Conservation (phyloP, 116 monocot species). For the Phalaenopsis hybrid region DNA sequence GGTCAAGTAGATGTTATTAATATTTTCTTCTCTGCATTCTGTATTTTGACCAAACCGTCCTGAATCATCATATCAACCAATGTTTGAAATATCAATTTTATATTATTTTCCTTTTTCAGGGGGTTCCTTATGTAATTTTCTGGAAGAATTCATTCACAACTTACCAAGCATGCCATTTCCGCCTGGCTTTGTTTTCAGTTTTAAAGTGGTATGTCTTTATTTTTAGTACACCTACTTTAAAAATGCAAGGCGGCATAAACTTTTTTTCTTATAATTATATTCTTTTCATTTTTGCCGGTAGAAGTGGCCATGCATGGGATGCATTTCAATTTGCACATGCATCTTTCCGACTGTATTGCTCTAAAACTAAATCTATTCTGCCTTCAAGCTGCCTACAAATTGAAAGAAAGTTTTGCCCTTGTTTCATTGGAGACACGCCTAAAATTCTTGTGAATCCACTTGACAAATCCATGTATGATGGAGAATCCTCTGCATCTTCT, state of each 20-base stretch:
- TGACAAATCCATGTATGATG: conserved; percentile 28
- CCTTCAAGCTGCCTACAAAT: conserved; percentile 24
- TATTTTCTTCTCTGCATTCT: neutral
- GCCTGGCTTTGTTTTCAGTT: conserved; percentile 54
- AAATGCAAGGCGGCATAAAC: neutral
- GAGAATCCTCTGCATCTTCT: conserved; percentile 37
- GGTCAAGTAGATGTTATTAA: too few relatives aligned
- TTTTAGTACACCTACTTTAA: neutral
- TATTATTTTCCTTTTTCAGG: conserved; percentile 24
- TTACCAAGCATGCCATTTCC: conserved; percentile 46
- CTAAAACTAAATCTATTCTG: conserved; percentile 24
- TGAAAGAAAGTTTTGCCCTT: conserved; percentile 26
- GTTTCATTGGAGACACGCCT: conserved; percentile 45
- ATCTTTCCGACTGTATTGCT: conserved; percentile 43
- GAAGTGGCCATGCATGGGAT: conserved; percentile 61
- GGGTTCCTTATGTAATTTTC: conserved; percentile 52
- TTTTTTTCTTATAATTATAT: neutral
- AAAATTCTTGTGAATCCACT: conserved; percentile 28
- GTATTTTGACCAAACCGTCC: neutral
- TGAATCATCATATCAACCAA: neutral
- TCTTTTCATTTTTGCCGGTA: conserved; percentile 18
- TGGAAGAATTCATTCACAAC: conserved; percentile 44
- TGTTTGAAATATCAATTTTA: neutral
- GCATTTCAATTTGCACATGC: conserved; percentile 63
- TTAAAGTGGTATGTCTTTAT: conserved; percentile 35